Percentiles rank a stretch among this genome's conserved stretches.
Conservation (phyloP, 495 filamentous ascomycete species). For the Talaromyces ruber region DNA sequence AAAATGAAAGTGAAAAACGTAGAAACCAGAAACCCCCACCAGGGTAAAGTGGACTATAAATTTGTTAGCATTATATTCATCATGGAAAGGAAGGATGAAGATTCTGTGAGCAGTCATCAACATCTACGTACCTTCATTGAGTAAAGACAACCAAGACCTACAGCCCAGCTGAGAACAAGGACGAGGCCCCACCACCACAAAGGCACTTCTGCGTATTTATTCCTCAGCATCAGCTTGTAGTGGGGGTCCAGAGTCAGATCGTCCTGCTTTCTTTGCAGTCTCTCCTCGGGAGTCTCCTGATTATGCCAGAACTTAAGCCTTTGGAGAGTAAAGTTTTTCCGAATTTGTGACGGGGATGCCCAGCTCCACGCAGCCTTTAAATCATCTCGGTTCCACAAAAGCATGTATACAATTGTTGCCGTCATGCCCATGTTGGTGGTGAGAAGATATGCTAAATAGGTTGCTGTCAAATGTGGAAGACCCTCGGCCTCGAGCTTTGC, state of each 20-base stretch:
- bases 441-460: conserved; percentile 30
- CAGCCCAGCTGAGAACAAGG: conserved; percentile 28
- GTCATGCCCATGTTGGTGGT: conserved; percentile 34
- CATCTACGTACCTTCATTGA: conserved; percentile 9
- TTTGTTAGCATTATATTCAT: not conserved
- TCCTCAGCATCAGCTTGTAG: conserved; percentile 25
- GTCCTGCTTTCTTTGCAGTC: conserved; percentile 4
- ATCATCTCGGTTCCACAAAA: conserved; percentile 26
- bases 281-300: conserved; percentile 9
- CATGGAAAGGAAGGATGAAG: not conserved
- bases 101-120: not conserved
- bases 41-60: conserved; percentile 34
- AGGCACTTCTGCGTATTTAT: conserved; percentile 30
- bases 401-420: conserved; percentile 28
- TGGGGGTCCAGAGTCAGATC: conserved; percentile 24
- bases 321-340: conserved; percentile 7
- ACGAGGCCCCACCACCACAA: conserved; percentile 36
- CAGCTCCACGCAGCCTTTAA: conserved; percentile 21
- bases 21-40: conserved; percentile 41
- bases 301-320: conserved; percentile 23
- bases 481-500: conserved; percentile 19
- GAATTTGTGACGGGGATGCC: conserved; percentile 9
- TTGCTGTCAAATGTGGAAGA: conserved; percentile 29
- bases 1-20: conserved; percentile 24
- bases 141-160: conserved; percentile 31